phyloP scores from a whole-genome alignment of 2,329 filamentous ascomycete genomes.

The Fusarium nodosum region DNA sequence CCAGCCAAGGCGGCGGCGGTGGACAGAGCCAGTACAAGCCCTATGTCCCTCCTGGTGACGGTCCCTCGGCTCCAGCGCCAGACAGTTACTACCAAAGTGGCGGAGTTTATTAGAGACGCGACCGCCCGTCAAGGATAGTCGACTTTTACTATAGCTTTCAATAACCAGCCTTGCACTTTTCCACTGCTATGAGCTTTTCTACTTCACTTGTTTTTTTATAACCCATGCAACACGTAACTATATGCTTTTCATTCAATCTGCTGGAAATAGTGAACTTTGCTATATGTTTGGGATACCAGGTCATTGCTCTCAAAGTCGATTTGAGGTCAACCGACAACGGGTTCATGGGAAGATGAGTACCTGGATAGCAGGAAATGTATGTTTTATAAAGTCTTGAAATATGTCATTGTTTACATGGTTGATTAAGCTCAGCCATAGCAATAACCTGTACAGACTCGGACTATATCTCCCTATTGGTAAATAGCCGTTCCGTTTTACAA shows the following conservation, averaged over 20 bases:
- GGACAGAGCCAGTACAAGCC: conserved; percentile 69
- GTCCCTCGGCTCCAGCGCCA: conserved; percentile 65
- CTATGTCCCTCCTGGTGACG: conserved; percentile 66
- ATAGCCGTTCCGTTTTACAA: conserved; percentile 27
- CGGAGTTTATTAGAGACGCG: conserved; percentile 51
- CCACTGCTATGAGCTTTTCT: background rate
- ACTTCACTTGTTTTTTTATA: background rate
- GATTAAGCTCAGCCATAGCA: background rate
- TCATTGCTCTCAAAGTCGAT: background rate
- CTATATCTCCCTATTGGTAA: conserved; percentile 14
- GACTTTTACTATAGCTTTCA: conserved; percentile 16
- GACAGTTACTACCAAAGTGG: conserved; percentile 69
- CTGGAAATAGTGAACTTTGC: background rate
- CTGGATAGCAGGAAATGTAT: background rate
- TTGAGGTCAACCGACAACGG: background rate
- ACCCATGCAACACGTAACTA: background rate
- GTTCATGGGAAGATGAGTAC: background rate
- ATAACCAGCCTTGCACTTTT: conserved; percentile 19
- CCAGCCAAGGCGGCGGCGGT: conserved; percentile 58
- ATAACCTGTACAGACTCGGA: conserved; percentile 1
- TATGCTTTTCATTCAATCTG: background rate
- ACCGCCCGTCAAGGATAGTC: conserved; percentile 2
- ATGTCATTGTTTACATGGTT: background rate
- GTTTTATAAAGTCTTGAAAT: background rate
- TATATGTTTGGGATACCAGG: background rate